Conservation (phyloP, 2,329 filamentous ascomycete genomes). For the Gnomoniopsis sp. region DNA sequence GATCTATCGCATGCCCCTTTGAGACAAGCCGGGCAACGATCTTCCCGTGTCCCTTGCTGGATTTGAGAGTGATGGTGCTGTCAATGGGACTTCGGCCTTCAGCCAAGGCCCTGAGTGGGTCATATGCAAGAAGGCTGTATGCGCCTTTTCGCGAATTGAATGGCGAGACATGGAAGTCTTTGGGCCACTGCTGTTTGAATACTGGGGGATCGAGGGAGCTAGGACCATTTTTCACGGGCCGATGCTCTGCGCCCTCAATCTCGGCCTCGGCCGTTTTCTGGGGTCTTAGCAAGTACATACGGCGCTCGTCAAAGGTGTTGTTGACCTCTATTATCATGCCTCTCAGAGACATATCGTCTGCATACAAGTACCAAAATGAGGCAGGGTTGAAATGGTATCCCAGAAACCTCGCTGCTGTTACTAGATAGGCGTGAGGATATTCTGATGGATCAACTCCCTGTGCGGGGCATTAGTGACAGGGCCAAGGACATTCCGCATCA, state of each 20-base stretch:
- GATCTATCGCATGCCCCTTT: conserved; percentile 46
- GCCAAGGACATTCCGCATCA: conserved; percentile 15
- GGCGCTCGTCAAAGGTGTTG: conserved; percentile 71
- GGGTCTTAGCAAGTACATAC: conserved; percentile 60
- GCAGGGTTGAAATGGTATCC: conserved; percentile 73
- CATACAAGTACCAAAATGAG: conserved; percentile 78
- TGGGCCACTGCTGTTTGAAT: conserved; percentile 55
- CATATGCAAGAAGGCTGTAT: conserved; percentile 48
- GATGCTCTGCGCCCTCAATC: conserved; percentile 3
- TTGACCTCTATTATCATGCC: conserved; percentile 72
- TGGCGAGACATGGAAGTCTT: conserved; percentile 74
- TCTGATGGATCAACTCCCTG: conserved; percentile 55
- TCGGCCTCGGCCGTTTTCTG: conserved; percentile 7
- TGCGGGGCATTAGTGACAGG: neutral
- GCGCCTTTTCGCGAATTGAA: conserved; percentile 63
- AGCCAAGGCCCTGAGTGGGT: conserved; percentile 41
- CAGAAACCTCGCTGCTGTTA: conserved; percentile 67
- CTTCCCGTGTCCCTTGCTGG: conserved; percentile 58
- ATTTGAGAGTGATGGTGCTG: conserved; percentile 58
- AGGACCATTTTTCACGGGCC: neutral
- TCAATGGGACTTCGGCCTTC: conserved; percentile 43
- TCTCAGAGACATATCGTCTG: conserved; percentile 49
- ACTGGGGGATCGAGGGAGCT: conserved; percentile 11
- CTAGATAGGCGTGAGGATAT: conserved; percentile 67
- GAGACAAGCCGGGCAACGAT: conserved; percentile 60